Conservation (phyloP, 805 yeast species). For the Ogataea thermomethanolica region DNA sequence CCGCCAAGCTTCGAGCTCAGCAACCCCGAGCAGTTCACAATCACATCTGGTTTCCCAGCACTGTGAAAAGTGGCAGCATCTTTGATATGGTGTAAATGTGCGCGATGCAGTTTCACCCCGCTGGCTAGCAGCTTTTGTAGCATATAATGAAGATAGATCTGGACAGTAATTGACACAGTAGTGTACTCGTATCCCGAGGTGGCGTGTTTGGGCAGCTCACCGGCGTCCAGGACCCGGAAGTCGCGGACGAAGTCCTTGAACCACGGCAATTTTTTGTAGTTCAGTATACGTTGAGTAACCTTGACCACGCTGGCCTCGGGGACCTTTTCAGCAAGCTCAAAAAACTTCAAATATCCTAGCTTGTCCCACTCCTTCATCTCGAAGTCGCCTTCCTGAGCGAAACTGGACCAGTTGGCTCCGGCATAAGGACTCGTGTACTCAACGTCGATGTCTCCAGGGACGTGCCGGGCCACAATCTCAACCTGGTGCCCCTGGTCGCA, state of each 20-base stretch:
- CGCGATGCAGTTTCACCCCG: slow-evolving; percentile 44
- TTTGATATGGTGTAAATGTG: slow-evolving; percentile 39
- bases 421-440: slow-evolving; percentile 66
- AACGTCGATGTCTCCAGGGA: slow-evolving; percentile 54
- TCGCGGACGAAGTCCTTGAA: slow-evolving; percentile 42
- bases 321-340: slow-evolving; percentile 41
- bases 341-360: slow-evolving; percentile 45
- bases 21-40: slow-evolving; percentile 59
- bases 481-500: slow-evolving; percentile 40
- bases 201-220: slow-evolving; percentile 36
- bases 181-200: slow-evolving; percentile 46
- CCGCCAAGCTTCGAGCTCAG: slow-evolving; percentile 38
- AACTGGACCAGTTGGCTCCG: slow-evolving; percentile 70
- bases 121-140: slow-evolving; percentile 39
- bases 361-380: slow-evolving; percentile 40
- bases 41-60: slow-evolving; percentile 41
- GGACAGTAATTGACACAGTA: slow-evolving; percentile 29
- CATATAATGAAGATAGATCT: slow-evolving; percentile 28
- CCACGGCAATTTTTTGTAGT: slow-evolving; percentile 43
- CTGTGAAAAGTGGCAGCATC: slow-evolving; percentile 47
- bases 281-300: slow-evolving; percentile 16
- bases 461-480: slow-evolving; percentile 40
- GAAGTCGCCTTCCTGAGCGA: slow-evolving; percentile 43
- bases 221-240: slow-evolving; percentile 31
- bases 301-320: slow-evolving; percentile 49